Percentiles rank a stretch among this genome's conserved stretches.
These are phyloP conservation scores for Populus simonii DNA, from an alignment of 345 rosid genomes.

Conservation along the genomic window DNA sequence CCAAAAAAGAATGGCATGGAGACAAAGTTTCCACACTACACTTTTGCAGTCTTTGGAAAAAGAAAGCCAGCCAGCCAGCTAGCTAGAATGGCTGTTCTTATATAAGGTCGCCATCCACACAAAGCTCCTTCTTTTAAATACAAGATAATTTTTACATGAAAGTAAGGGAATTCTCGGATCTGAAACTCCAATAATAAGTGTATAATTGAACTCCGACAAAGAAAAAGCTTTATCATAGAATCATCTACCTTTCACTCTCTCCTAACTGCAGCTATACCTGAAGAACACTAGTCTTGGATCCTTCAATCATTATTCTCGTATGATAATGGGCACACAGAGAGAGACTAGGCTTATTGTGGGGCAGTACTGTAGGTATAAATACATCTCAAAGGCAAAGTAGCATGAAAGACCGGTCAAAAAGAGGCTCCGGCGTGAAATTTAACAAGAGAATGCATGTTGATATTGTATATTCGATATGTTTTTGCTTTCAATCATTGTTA, in stretches of 20 bases:
- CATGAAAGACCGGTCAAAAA: slow-evolving; percentile 49
- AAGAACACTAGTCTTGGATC: slow-evolving; percentile 34
- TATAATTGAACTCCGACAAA: slow-evolving; percentile 36
- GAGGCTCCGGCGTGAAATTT: slow-evolving; percentile 26
- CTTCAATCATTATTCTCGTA: slow-evolving; percentile 30
- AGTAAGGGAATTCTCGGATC: slow-evolving; percentile 72
- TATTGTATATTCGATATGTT: slow-evolving; percentile 21
- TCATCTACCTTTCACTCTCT: slow-evolving; percentile 14
- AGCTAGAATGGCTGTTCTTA: neutral
- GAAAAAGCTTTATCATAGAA: neutral
- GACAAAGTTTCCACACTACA: slow-evolving; percentile 56
- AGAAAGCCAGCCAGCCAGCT: neutral
- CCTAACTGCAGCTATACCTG: slow-evolving; percentile 7
- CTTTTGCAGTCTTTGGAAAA: slow-evolving; percentile 47
- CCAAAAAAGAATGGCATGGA: slow-evolving; percentile 31
- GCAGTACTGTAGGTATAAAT: neutral
- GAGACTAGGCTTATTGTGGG: neutral
- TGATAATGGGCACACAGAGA: neutral
- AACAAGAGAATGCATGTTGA: slow-evolving; percentile 14
- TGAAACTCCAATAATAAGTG: slow-evolving; percentile 42
- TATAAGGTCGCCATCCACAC: neutral
- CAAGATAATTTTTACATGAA: slow-evolving; percentile 38
- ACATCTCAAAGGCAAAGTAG: slow-evolving; percentile 4
- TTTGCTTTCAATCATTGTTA: slow-evolving; percentile 32
- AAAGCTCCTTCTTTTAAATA: slow-evolving; percentile 28